These are phyloP conservation scores for Aspergillus phoenicis DNA, from an alignment of 2,329 filamentous ascomycete species.

Conservation along the genomic window DNA sequence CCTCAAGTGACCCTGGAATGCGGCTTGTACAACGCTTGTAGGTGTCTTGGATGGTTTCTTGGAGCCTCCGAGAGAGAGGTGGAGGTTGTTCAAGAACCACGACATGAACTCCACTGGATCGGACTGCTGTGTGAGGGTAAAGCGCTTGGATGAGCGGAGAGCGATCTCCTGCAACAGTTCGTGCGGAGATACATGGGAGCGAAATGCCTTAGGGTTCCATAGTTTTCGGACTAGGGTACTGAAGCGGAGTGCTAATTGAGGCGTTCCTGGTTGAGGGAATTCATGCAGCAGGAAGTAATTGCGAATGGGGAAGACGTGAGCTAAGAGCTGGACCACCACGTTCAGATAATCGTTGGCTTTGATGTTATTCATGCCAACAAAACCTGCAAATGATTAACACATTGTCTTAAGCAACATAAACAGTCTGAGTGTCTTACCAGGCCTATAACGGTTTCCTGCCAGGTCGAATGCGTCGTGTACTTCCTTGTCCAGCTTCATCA, in stretches of 20 bases:
- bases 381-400: conserved; percentile 53
- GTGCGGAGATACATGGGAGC: conserved; percentile 94
- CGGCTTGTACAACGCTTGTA: conserved; percentile 79
- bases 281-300: conserved; percentile 92
- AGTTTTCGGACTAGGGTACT: conserved; percentile 92
- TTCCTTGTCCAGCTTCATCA: conserved; percentile 73
- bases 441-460: conserved; percentile 79
- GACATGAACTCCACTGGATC: conserved; percentile 95
- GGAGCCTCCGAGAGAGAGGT: conserved; percentile 85
- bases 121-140: conserved; percentile 85
- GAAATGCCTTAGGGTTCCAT: conserved; percentile 97
- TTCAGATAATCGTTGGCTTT: conserved; percentile 99
- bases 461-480: conserved; percentile 70
- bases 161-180: conserved; percentile 95
- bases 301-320: conserved; percentile 84
- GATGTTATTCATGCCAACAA: conserved; percentile 99
- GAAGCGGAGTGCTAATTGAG: conserved; percentile 85
- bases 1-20: conserved; percentile 90
- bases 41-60: conserved; percentile 72
- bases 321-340: conserved; percentile 85
- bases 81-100: conserved; percentile 96
- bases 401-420: background rate
- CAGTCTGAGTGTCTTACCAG: conserved; percentile 51
- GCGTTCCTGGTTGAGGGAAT: conserved; percentile 61
- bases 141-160: conserved; percentile 85